phyloP scores from a whole-genome alignment of 768 basidiomycete genomes.

The Kwoniella mangroviensis region DNA sequence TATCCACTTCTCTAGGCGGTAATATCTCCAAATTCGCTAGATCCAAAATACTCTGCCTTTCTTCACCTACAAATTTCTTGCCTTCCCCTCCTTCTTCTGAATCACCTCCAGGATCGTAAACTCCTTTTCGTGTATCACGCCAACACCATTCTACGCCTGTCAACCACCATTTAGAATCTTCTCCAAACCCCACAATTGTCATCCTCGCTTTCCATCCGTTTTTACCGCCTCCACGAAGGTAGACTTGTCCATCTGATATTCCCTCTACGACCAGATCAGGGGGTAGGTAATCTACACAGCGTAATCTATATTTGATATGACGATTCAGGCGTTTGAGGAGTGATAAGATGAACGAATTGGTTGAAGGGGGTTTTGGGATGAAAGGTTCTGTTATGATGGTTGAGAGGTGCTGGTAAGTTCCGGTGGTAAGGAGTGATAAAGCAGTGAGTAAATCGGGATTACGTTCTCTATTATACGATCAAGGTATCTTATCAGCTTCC shows the following conservation, averaged over 20 bases:
- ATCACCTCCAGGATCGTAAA: constrained; percentile 71
- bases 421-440: constrained; percentile 82
- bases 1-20: constrained; percentile 15
- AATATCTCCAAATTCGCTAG: constrained; percentile 42
- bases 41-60: constrained; percentile 45
- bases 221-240: constrained; percentile 63
- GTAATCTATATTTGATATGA: constrained; percentile 76
- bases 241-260: constrained; percentile 59
- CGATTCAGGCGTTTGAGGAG: constrained; percentile 76
- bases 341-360: constrained; percentile 68
- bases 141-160: constrained; percentile 73
- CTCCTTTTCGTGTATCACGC: constrained; percentile 74
- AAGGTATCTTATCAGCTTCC: constrained; percentile 7
- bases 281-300: constrained; percentile 78
- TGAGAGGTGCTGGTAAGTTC: constrained; percentile 83
- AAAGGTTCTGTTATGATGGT: constrained; percentile 78
- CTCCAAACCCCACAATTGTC: constrained; percentile 44
- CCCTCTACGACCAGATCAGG: constrained; percentile 65
- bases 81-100: constrained; percentile 55
- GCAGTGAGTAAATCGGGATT: constrained; percentile 94
- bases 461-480: constrained; percentile 66
- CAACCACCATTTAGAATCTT: constrained; percentile 70
- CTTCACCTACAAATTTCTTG: constrained; percentile 42
- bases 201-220: constrained; percentile 36
- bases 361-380: constrained; percentile 69